A percentile compares a stretch with the other conserved stretches of the same genome.
Conservation (phyloP, 495 filamentous ascomycete species). For the Articulospora tetracladia region DNA sequence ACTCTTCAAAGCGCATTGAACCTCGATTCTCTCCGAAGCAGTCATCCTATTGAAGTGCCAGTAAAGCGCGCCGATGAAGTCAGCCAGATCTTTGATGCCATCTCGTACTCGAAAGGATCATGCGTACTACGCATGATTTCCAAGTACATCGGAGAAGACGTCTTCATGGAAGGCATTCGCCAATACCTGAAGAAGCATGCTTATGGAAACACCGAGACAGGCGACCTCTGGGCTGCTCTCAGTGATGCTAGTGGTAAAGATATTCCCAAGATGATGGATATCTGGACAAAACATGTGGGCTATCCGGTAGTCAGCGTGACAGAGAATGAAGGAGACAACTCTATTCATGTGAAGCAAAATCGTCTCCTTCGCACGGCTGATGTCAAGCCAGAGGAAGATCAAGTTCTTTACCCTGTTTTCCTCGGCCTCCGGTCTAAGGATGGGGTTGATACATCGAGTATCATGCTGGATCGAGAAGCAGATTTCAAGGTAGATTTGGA, state of each 20-base stretch:
- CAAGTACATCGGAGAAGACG: conserved; percentile 87
- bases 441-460: conserved; percentile 56
- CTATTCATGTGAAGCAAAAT: conserved; percentile 69
- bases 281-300: conserved; percentile 77
- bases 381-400: conserved; percentile 78
- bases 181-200: conserved; percentile 94
- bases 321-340: conserved; percentile 51
- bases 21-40: conserved; percentile 87
- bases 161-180: conserved; percentile 89
- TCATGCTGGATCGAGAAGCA: conserved; percentile 69
- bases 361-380: conserved; percentile 72
- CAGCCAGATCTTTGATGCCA: conserved; percentile 98
- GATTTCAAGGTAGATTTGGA: conserved; percentile 64
- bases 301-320: conserved; percentile 70
- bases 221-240: conserved; percentile 87
- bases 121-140: conserved; percentile 97
- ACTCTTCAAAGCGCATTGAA: conserved; percentile 83
- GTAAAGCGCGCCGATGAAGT: conserved; percentile 94
- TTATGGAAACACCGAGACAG: conserved; percentile 79
- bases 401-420: conserved; percentile 73
- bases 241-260: conserved; percentile 88
- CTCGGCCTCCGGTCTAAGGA: conserved; percentile 64
- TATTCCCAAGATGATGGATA: conserved; percentile 72
- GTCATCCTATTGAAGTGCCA: conserved; percentile 84
- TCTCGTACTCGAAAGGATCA: conserved; percentile 95